Evolutionary conservation across 306 rosid species (phyloP).

Genomic region (Urtica urens): DNA sequence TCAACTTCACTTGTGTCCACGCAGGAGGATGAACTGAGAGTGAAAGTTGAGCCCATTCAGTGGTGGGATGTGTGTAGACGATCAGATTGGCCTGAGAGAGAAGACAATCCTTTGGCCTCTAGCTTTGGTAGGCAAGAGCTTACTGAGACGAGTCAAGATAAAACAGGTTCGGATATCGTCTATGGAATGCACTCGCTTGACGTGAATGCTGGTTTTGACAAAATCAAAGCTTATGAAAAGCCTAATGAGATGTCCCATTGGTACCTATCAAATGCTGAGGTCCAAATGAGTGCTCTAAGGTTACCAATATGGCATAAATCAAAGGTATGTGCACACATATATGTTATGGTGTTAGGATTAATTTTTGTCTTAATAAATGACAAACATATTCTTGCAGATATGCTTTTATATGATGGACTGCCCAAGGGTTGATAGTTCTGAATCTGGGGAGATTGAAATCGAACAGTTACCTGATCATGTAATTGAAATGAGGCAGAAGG

Average conservation of each 20-base stretch:
- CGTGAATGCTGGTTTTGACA: slow-evolving; percentile 45
- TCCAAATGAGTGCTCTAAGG: slow-evolving; percentile 70
- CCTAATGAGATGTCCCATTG: slow-evolving; percentile 36
- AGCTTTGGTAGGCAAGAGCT: slow-evolving; percentile 31
- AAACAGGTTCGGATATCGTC: too few species aligned
- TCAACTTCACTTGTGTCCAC: slow-evolving; percentile 36
- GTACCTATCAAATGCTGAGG: slow-evolving; percentile 76
- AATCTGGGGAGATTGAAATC: slow-evolving; percentile 69
- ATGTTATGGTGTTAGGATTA: slow-evolving; percentile 39
- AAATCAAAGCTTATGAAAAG: slow-evolving; percentile 28
- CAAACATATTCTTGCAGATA: slow-evolving; percentile 32
- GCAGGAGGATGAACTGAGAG: slow-evolving; percentile 75
- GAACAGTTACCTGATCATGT: slow-evolving; percentile 54
- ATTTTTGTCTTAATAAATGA: slow-evolving; percentile 50
- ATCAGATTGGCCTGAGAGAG: slow-evolving; percentile 80
- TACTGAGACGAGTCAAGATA: slow-evolving; percentile 26
- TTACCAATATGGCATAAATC: slow-evolving; percentile 80
- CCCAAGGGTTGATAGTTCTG: slow-evolving; percentile 20
- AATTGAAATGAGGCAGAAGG: slow-evolving; percentile 69
- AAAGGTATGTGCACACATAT: slow-evolving; percentile 43
- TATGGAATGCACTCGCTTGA: too few species aligned
- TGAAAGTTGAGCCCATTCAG: slow-evolving; percentile 85
- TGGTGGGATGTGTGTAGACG: slow-evolving; percentile 97
- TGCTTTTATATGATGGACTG: too few species aligned
- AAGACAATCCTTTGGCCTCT: slow-evolving; percentile 42